Conservation (phyloP, 2,329 filamentous ascomycete species). For the Conoideocrella luteorostrata region DNA sequence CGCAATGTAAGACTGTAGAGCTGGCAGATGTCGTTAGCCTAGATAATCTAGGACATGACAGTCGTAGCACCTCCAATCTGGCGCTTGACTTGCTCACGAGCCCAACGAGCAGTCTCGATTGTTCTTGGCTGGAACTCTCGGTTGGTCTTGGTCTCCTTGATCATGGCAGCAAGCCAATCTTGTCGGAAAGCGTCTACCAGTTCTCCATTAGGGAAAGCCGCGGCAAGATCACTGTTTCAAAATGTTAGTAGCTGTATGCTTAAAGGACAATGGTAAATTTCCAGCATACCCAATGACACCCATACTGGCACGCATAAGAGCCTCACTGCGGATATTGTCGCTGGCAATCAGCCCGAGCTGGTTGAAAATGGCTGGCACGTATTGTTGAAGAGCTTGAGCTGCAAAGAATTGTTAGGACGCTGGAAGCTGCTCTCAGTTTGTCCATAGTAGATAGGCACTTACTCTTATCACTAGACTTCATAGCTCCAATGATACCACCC, state of each 20-base stretch:
- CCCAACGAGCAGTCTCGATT: conserved; percentile 93
- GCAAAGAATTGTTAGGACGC: no score
- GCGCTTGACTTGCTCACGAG: conserved; percentile 93
- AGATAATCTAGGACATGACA: conserved; percentile 46
- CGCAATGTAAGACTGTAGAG: background rate
- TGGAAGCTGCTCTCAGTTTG: no score
- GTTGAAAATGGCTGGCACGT: conserved; percentile 79
- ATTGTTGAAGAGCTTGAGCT: conserved; percentile 69
- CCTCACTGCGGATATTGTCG: conserved; percentile 85
- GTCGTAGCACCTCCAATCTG: conserved; percentile 55
- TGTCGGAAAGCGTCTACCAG: conserved; percentile 78
- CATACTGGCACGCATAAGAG: conserved; percentile 88
- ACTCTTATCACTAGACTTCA: conserved; percentile 79
- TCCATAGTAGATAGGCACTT: conserved; percentile 34
- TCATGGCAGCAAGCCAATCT: conserved; percentile 84
- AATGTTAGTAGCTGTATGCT: conserved; percentile 11
- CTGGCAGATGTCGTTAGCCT: conserved; percentile 10
- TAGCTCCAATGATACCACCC: conserved; percentile 91
- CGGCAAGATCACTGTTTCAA: conserved; percentile 71
- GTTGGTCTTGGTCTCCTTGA: conserved; percentile 86
- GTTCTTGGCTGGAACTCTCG: conserved; percentile 80
- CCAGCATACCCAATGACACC: conserved; percentile 82
- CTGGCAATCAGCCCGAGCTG: conserved; percentile 73
- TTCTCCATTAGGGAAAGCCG: conserved; percentile 87
- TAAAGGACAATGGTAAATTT: background rate